These are phyloP conservation scores for Neurospora sp. DNA, from an alignment of 2,329 filamentous ascomycete genomes.

Conservation along the genomic window DNA sequence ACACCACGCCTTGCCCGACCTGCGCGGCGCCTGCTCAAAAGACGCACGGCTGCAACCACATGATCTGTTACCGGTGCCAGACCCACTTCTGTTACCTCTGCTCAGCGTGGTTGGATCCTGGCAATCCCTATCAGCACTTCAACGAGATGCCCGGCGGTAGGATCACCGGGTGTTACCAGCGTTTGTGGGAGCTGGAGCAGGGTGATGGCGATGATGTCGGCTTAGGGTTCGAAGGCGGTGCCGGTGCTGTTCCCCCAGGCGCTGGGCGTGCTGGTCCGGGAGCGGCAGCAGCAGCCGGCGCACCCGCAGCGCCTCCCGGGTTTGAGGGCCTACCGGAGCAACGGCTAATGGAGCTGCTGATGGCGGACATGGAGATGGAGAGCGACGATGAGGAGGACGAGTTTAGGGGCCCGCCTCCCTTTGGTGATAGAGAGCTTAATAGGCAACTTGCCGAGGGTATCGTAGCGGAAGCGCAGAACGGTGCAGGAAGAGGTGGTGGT, in stretches of 20 bases:
- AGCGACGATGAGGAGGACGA: conserved; percentile 24
- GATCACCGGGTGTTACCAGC: conserved; percentile 64
- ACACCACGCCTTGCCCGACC: conserved; percentile 83
- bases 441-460: conserved; percentile 2
- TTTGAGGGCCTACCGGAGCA: neutral
- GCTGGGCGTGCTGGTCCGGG: neutral
- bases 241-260: neutral
- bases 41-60: conserved; percentile 90
- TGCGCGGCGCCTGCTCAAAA: conserved; percentile 82
- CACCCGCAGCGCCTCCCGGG: neutral
- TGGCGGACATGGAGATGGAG: conserved; percentile 23
- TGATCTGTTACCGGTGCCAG: conserved; percentile 83
- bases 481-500: conserved; percentile 19
- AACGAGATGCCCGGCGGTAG: conserved; percentile 50
- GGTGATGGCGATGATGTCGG: conserved; percentile 58
- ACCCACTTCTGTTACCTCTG: conserved; percentile 96
- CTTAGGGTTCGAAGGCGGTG: conserved; percentile 32
- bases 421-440: neutral
- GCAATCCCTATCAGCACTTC: conserved; percentile 83
- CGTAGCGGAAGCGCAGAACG: conserved; percentile 11
- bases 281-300: neutral
- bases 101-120: conserved; percentile 70
- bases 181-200: conserved; percentile 80
- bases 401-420: neutral
- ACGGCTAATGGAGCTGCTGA: conserved; percentile 7